Evolutionary conservation across 108 stramenopile genomes (phyloP).

Genomic region (Cylindrotheca fusiformis): DNA sequence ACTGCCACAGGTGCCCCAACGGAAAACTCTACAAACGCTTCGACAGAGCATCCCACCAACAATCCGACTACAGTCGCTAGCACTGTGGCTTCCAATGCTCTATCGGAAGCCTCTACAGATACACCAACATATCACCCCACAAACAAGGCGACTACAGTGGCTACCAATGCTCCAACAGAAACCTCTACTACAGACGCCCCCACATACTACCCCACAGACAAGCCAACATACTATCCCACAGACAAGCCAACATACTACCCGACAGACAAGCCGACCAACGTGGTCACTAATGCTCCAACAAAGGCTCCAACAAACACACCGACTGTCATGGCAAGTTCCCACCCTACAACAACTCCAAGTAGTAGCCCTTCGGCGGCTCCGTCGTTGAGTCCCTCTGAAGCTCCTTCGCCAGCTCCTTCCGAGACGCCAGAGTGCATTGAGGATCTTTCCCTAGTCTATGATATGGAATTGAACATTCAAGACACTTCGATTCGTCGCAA

Average conservation of each 20-base stretch:
- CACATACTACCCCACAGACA: not conserved
- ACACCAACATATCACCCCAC: no score
- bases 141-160: no score
- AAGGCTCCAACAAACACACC: constrained; percentile 1
- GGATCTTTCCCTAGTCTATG: constrained; percentile 14
- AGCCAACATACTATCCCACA: not conserved
- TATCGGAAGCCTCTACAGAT: no score
- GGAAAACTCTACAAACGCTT: no score
- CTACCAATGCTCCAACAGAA: no score
- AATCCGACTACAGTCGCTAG: no score
- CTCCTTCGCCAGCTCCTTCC: not conserved
- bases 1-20: no score
- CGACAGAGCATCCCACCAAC: no score
- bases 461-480: constrained; percentile 9
- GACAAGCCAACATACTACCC: not conserved
- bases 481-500: constrained; percentile 16
- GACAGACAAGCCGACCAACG: not conserved
- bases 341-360: not conserved
- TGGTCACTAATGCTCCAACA: not conserved
- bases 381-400: not conserved
- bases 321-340: not conserved
- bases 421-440: constrained; percentile 19
- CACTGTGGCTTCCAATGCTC: no score
- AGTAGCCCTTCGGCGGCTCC: constrained; percentile 1
- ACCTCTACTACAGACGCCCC: not conserved